Base-by-base conservation (phyloP, 495 filamentous ascomycete species). In the Talaromyces thailandensis region DNA sequence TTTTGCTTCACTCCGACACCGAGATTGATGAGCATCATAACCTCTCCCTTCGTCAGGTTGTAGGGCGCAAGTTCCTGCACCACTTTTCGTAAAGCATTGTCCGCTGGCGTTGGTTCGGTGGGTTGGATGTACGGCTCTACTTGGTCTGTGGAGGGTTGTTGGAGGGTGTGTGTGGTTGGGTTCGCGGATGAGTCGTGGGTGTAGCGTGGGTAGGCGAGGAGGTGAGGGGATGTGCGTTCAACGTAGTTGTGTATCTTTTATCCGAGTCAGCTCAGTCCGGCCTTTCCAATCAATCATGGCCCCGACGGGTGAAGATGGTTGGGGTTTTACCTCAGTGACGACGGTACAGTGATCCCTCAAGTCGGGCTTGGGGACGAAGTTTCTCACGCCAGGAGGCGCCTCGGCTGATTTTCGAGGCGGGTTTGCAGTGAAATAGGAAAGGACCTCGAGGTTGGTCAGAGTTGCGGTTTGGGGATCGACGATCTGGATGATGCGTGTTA, bases 361-460 rank as follows among this genome's bases (percentile, higher is more conserved):
- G 56, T 78, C 77, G 3, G 76, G 77, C 28, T 74, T 76, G 8
- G 77, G 77, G 2, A 76, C 68, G 70, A 72, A 80, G 59, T 75
- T 70, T 25, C 71, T 64, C 6, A 50, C 53, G 9, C 26, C 28
- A 51, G 71, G 72, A 31, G 75, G 77, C 24, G 73, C 71, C 60
- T 72, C 74, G 1, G 76, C 73, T 5, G 76, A 71, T 60, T 73
- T 71, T 66, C 75, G 73, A 55, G 76, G 77, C 48, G 77, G 76
- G 59, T 79, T 80, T 31, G 77, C 70, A 0, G 70, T 75, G 58
- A 89, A 67, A 68, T 87, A 84, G 21, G 78, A 69, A 32, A 83
- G 78, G 62, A 89, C 86, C 72, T 89, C 86, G 63, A 84, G 76
- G 69, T 88, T 88, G 65, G 84, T 84, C 71, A 88, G 79, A 56